Base-by-base conservation (phyloP, 768 basidiomycete species). In the Pleurotus cornucopiae region DNA sequence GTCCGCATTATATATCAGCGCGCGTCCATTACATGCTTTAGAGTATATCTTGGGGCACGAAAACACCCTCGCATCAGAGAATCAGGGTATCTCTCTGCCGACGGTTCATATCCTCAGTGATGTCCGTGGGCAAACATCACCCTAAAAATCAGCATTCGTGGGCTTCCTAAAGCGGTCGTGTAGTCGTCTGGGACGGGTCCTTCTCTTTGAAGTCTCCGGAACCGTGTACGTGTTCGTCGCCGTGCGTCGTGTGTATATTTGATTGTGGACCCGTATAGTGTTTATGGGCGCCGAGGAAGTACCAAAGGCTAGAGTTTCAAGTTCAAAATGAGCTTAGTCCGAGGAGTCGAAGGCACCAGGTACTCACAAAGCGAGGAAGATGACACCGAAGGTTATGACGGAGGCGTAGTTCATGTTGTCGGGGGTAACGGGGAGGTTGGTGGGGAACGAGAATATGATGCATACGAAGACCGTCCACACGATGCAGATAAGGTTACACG, bases 351-450 rank as follows among this genome's bases (percentile, higher is more conserved):
- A 57, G 4, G 47, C 37, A n/a, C 20, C 5, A 7, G 20, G 56
- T 46, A 72, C 79, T 56, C 63, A 84, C 80, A 76, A 74, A 20
- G 80, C 76, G n/a, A 83, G 69, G 48, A 79, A 63, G 58, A 83
- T 66, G 21, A 84, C 81, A 21, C 81, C 76, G 43, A 75, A 61
- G 5, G 82, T 80, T 58, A 84, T 83, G 41, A 86, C 88, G 26
- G 85, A 80, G n/a, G 87, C 85, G 62, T 91, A 91, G 66, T 91
- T 91, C 88, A 91, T 90, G 57, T 85, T 89, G 26, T 76, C 65
- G 39, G 69, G 62, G n/a, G 85, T 89, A 14, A 91, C 86, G 2
- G 91, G 90, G 41, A 76, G 69, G 43, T 81, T 64, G 4, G 83
- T 88, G 1, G 91, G 91, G 61, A 92, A 71, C 41, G 85, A 82